Evolutionary conservation across 176 grass and related monocot species (phyloP), one percentile per base, ranked within the genome.

Genomic region (Secale cereale): DNA sequence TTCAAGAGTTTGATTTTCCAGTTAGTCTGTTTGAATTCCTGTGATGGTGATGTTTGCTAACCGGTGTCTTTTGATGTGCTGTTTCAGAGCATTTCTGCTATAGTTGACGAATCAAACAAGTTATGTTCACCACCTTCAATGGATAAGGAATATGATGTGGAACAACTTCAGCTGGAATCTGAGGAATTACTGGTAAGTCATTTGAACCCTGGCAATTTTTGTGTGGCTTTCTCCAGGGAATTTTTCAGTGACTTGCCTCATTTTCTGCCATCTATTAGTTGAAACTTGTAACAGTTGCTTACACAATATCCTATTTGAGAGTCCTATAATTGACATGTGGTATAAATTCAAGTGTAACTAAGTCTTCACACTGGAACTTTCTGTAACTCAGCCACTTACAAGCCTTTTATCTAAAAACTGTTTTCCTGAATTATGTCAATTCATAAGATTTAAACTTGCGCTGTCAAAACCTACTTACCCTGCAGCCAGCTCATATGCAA

Each of bases 41-140:
- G 5, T 66, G 59, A 70, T 17, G 20, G 30, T 27, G 17, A 81
- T 76, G 11, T 20, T 68, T 63, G 15, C 46, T 80, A 59, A 89
- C 33, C 59, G 66, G 25, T 77, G 41, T 78, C 64, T 25, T 4
- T 50, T 16, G 46, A 88, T 84, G 32, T 74, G 41, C 7, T 65
- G 17, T 45, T 22, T 78, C 75, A 88, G 75, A 71, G 65, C 30
- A 54, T 56, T 52, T 88, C 74, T 83, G 40, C 70, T 56, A 6
- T 15, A 70, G 13, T 71, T 25, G 65, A 46, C 0, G 32, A 33
- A 20, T 52, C 68, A 85, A 76, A 25, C 50, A 81, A 85, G 50
- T 16, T 6, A 1, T 60, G 15, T 60, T 64, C 78, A 39, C 25
- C 23, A 6, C 13, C 25, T 85, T 61, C 43, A 82, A 71, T 2